Base-by-base conservation (phyloP, 2,329 filamentous ascomycete genomes). In the Emmonsiellopsis sp. region DNA sequence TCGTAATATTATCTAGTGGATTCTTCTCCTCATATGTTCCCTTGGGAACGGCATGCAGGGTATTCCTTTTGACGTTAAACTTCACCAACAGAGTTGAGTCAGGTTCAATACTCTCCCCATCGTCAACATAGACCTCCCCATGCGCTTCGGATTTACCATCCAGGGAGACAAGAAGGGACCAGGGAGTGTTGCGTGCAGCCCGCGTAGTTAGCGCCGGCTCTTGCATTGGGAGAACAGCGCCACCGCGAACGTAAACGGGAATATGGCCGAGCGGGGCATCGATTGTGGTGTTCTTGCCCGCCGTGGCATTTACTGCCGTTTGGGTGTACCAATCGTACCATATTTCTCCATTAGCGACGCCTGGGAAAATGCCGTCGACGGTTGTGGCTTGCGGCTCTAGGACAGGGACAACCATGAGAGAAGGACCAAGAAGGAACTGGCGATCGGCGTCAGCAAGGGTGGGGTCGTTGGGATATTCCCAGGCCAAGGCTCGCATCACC, bases 291-390 rank as follows among this genome's bases (percentile, higher is more conserved):
- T 85, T 85, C 53, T 76, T 72, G 8, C 79, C 78, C 2, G 78
- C 69, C 30, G 71, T 56, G 0, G 74, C 78, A 13, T 72, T 62
- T 2, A 88, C 73, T 0, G 74, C 74, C 0, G 75, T 76, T 50
- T 82, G 79, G n/a, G 79, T 85, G 67, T 89, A 89, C 85, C 86
- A 91, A 65, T 91, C 86, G 62, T 89, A 91, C 83, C 86, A 91
- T 2, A 82, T 67, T 41, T 81, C 79, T 2, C 75, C 82, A 1
- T 76, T 68, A 1, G 76, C 75, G 1, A 82, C 67, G 6, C 85
- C 85, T 0, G 86, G 86, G 66, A 90, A 89, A 3, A 88, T 79
- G 31, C 83, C 86, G 30, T 80, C 71, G 7, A 88, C 85, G 1
- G 75, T 79, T 15, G 79, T 79, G 7, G 80, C 82, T 57, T 83